Conservation (phyloP, 768 basidiomycete species). For the Amanita fuliginea region DNA sequence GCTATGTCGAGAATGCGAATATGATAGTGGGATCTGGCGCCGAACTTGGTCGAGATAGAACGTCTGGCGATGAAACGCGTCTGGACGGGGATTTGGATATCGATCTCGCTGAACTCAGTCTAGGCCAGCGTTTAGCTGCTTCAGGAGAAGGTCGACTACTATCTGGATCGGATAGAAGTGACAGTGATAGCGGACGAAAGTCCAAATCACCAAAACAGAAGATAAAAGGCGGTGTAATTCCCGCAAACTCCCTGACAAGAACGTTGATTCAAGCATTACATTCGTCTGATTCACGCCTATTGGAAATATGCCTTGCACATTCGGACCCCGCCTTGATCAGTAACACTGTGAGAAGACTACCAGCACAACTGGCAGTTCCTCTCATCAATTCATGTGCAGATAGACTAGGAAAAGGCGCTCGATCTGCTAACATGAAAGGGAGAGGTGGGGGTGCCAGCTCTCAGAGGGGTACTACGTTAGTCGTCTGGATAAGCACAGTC, state of each 20-base stretch:
- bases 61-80: constrained; percentile 37
- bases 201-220: constrained; percentile 23
- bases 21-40: constrained; percentile 58
- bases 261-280: constrained; percentile 95
- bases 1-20: constrained; percentile 55
- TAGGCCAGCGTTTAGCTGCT: constrained; percentile 83
- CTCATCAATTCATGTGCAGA: constrained; percentile 85
- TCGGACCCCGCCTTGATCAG: constrained; percentile 73
- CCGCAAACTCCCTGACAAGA: constrained; percentile 82
- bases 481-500: constrained; percentile 73
- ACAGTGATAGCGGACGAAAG: constrained; percentile 32
- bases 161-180: constrained; percentile 10
- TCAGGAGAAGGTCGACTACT: constrained; percentile 36
- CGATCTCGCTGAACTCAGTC: constrained; percentile 81
- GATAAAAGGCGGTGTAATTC: constrained; percentile 27
- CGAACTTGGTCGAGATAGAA: constrained; percentile 49
- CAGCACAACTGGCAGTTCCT: constrained; percentile 78
- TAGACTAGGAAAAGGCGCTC: constrained; percentile 65
- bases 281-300: constrained; percentile 78
- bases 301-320: constrained; percentile 82
- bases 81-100: constrained; percentile 67
- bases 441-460: constrained; percentile 72
- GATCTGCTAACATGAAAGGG: constrained; percentile 64
- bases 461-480: constrained; percentile 59
- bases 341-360: constrained; percentile 79